Evolutionary conservation across 208 protist genomes (phyloP).

Genomic region (Wallacemonas sp.): DNA sequence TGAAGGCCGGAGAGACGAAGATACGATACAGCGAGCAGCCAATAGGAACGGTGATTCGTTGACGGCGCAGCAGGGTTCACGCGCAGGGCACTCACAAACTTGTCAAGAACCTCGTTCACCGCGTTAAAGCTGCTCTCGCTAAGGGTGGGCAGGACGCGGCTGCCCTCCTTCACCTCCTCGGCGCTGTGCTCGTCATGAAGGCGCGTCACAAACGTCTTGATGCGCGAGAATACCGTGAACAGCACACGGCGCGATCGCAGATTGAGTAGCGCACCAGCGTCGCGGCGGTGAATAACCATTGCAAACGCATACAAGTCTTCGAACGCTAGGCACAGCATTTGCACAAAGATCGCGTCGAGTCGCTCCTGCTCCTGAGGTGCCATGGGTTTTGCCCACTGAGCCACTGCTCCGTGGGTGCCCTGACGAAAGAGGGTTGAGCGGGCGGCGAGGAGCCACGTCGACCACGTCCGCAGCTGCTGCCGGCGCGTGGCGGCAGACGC

Average conservation of each 20-base stretch:
- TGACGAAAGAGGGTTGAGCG: constrained; percentile 7
- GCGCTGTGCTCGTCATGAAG: constrained; percentile 30
- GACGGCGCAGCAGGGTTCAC: not conserved
- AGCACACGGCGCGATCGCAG: not conserved
- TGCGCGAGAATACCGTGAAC: constrained; percentile 17
- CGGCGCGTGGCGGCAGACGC: constrained; percentile 12
- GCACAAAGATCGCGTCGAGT: constrained; percentile 25
- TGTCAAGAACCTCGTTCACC: constrained; percentile 29
- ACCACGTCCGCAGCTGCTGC: constrained; percentile 31
- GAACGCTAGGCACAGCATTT: constrained; percentile 26
- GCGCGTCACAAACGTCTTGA: constrained; percentile 18
- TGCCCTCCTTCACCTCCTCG: constrained; percentile 15
- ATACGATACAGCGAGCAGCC: constrained; percentile 46
- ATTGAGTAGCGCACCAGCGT: constrained; percentile 1
- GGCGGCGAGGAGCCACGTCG: constrained; percentile 29
- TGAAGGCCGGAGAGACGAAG: constrained; percentile 32
- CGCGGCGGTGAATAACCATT: constrained; percentile 14
- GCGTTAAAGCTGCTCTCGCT: constrained; percentile 32
- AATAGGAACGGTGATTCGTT: constrained; percentile 34
- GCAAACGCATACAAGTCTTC: constrained; percentile 30
- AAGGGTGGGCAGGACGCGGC: constrained; percentile 20
- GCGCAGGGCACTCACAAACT: constrained; percentile 15
- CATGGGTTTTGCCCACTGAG: not conserved
- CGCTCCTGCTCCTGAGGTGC: not conserved
- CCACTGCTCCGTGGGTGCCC: not conserved